phyloP scores from a whole-genome alignment of 768 basidiomycete genomes.

The Holtermannia corniformis region DNA sequence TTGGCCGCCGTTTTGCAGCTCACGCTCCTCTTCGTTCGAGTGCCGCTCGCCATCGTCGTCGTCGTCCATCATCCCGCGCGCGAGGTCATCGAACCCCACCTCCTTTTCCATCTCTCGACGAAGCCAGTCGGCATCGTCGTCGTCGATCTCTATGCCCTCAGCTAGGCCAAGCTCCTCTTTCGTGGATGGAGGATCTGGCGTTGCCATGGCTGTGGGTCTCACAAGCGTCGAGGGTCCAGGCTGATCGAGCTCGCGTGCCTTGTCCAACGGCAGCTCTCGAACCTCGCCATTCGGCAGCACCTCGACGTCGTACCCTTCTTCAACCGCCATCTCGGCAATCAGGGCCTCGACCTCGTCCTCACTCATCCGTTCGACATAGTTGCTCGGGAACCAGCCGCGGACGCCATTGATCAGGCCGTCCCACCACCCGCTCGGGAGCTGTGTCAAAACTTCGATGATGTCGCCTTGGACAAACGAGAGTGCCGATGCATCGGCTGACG shows the following conservation, averaged over 20 bases:
- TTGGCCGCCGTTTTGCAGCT: slow-evolving; percentile 1
- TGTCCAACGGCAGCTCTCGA: neutral
- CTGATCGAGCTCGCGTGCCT: neutral
- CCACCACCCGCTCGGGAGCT: slow-evolving; percentile 95
- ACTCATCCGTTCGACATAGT: slow-evolving; percentile 72
- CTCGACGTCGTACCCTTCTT: neutral
- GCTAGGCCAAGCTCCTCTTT: neutral
- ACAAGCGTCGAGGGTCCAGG: neutral
- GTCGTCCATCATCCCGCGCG: slow-evolving; percentile 21
- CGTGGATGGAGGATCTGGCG: neutral
- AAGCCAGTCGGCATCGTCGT: slow-evolving; percentile 62
- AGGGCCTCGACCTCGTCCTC: slow-evolving; percentile 35
- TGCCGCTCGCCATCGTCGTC: slow-evolving; percentile 9
- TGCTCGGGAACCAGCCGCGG: slow-evolving; percentile 84
- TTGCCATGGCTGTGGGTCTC: no score
- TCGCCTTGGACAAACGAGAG: slow-evolving; percentile 79
- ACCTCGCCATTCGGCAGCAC: neutral
- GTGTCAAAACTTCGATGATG: slow-evolving; percentile 85
- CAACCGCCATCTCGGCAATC: neutral
- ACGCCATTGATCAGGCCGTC: slow-evolving; percentile 82
- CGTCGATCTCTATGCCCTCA: slow-evolving; percentile 40
- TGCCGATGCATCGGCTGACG: slow-evolving; percentile 76
- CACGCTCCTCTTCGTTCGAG: slow-evolving; percentile 6
- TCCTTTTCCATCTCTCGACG: slow-evolving; percentile 32
- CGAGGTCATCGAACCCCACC: slow-evolving; percentile 19